A percentile compares a stretch with the other conserved stretches of the same genome.
Evolutionary conservation across 2,329 filamentous ascomycete genomes (phyloP).

Genomic region (Seiridium unicorne): DNA sequence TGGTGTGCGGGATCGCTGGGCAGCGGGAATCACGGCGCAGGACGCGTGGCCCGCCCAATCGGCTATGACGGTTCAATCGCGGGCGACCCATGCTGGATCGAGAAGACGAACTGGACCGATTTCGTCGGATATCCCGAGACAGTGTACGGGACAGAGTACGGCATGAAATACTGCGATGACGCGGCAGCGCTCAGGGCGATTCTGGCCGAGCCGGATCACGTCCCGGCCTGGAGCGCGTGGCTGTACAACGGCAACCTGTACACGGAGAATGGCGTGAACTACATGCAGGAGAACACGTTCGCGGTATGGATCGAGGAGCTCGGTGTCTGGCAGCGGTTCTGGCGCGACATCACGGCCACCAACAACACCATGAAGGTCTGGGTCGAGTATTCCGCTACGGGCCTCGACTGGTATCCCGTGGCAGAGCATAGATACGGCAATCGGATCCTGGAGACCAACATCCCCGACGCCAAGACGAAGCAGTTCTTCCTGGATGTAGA

Average conservation of each 20-base stretch:
- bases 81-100: constrained; percentile 19
- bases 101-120: constrained; percentile 16
- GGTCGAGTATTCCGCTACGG: constrained; percentile 17
- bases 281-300: constrained; percentile 22
- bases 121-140: constrained; percentile 15
- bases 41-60: constrained; percentile 15
- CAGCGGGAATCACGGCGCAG: constrained; percentile 9
- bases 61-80: constrained; percentile 12
- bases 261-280: constrained; percentile 15
- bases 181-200: constrained; percentile 5
- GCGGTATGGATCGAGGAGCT: constrained; percentile 20
- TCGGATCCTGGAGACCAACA: constrained; percentile 18
- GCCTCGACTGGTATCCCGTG: constrained; percentile 19
- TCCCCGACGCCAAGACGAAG: constrained; percentile 21
- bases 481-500: constrained; percentile 15
- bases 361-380: constrained; percentile 19
- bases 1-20: constrained; percentile 8
- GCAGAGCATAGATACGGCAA: constrained; percentile 14
- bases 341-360: constrained; percentile 20
- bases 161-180: constrained; percentile 16
- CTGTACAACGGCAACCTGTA: constrained; percentile 17
- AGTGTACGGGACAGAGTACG: constrained; percentile 18
- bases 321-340: constrained; percentile 23
- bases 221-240: constrained; percentile 19
- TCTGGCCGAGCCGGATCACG: constrained; percentile 9